These are phyloP conservation scores for Rutidosis leptorrhynchoides DNA, from an alignment of 129 eudicot species.

Conservation along the genomic window DNA sequence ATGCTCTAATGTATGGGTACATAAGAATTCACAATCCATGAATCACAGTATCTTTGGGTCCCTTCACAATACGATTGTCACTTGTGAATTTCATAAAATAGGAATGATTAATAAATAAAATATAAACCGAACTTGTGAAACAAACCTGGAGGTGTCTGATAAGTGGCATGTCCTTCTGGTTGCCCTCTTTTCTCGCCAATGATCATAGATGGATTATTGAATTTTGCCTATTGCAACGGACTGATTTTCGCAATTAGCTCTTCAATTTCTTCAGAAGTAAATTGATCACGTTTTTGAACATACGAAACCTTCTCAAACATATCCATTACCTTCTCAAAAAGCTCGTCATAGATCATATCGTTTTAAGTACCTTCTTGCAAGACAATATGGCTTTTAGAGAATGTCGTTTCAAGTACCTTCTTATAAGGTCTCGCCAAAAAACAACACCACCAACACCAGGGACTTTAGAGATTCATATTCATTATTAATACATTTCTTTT, in stretches of 20 bases:
- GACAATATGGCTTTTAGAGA: too few relatives aligned
- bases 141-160: constrained; percentile 84
- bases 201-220: constrained; percentile 58
- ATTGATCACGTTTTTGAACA: constrained; percentile 57
- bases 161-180: constrained; percentile 68
- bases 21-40: too few relatives aligned
- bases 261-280: constrained; percentile 61
- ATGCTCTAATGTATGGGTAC: too few relatives aligned
- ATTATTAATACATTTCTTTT: too few relatives aligned
- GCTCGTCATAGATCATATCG: constrained; percentile 51
- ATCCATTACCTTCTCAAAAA: constrained; percentile 82
- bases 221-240: constrained; percentile 48
- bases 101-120: not conserved
- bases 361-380: too few relatives aligned
- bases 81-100: constrained; percentile 6
- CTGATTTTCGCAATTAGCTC: constrained; percentile 50
- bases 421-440: too few relatives aligned
- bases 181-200: constrained; percentile 84
- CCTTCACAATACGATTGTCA: constrained; percentile 5
- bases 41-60: too few relatives aligned
- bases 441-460: too few relatives aligned
- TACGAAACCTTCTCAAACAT: constrained; percentile 76
- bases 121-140: not conserved
- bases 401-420: too few relatives aligned
- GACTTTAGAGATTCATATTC: too few relatives aligned